Conservation (phyloP, 257 asterid genomes). For the Rhazya stricta region DNA sequence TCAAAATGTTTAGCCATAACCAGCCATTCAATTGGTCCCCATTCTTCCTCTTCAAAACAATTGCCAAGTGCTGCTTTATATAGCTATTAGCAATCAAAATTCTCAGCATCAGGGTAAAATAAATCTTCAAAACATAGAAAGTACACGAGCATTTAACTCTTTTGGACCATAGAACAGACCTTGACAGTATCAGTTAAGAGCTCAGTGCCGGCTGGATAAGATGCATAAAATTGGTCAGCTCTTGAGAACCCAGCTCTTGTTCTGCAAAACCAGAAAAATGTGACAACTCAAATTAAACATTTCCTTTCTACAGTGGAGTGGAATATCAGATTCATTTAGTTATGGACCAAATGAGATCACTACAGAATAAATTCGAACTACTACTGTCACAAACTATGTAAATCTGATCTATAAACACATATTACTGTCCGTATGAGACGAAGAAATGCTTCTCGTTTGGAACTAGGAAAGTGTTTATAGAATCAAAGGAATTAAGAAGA, state of each 20-base stretch:
- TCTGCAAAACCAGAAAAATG: constrained; percentile 35
- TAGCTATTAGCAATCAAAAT: constrained; percentile 35
- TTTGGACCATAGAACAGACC: constrained; percentile 33
- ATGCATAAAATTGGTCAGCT: constrained; percentile 91
- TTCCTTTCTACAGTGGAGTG: background rate
- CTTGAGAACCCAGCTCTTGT: constrained; percentile 91
- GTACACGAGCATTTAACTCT: background rate
- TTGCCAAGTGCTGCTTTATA: constrained; percentile 80
- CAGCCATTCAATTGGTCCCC: constrained; percentile 97
- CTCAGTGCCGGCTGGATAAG: constrained; percentile 95
- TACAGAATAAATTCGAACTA: background rate
- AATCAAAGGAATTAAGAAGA: background rate
- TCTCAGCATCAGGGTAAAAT: background rate
- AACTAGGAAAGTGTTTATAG: background rate
- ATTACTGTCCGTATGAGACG: background rate
- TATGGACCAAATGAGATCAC: background rate
- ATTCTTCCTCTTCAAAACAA: constrained; percentile 80
- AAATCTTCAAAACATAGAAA: background rate
- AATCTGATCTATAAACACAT: background rate
- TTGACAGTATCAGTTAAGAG: constrained; percentile 74
- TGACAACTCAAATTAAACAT: constrained; percentile 9
- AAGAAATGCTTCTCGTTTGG: background rate
- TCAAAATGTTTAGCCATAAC: constrained; percentile 86
- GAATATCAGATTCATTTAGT: background rate
- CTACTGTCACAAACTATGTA: background rate